A percentile compares a stretch with the other conserved stretches of the same genome.
phyloP scores from a whole-genome alignment of 2,329 filamentous ascomycete species.

The Rutstroemia sp. region DNA sequence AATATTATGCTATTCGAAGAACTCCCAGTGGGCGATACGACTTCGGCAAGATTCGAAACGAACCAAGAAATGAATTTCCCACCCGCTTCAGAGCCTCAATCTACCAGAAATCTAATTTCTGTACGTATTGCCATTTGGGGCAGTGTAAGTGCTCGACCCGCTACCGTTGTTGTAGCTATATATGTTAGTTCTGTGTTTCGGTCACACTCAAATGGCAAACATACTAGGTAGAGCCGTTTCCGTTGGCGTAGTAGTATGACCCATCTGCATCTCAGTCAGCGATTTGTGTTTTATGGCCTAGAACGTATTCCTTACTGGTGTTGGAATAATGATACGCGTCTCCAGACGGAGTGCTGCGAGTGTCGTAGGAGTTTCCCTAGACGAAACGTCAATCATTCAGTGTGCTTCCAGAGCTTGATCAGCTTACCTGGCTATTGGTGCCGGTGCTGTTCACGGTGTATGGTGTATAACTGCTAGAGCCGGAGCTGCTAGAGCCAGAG shows the following conservation, averaged over 20 bases:
- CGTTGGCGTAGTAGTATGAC: slow-evolving; percentile 68
- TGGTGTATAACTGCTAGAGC: slow-evolving; percentile 8
- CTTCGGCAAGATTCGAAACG: no score
- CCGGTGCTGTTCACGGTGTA: slow-evolving; percentile 38
- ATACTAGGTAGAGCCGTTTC: slow-evolving; percentile 56
- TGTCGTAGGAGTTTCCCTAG: slow-evolving; percentile 62
- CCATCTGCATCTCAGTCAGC: slow-evolving; percentile 35
- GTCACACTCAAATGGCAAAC: no score
- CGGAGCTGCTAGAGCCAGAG: background rate
- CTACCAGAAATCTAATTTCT: slow-evolving; percentile 17
- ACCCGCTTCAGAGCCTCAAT: no score
- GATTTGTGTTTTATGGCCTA: background rate
- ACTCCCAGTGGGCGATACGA: no score
- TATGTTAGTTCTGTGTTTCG: no score
- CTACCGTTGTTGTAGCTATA: slow-evolving; percentile 47
- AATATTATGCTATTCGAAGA: no score
- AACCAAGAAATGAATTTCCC: no score
- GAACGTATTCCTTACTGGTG: slow-evolving; percentile 32
- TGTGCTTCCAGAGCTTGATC: background rate
- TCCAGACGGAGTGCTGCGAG: slow-evolving; percentile 52
- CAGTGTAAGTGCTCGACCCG: slow-evolving; percentile 45
- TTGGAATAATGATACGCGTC: slow-evolving; percentile 62
- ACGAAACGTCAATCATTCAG: background rate
- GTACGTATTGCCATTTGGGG: slow-evolving; percentile 38
- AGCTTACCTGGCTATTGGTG: slow-evolving; percentile 53